phyloP scores from a whole-genome alignment of 1,139 yeast species.

The Geotrichum phurueaensis region DNA sequence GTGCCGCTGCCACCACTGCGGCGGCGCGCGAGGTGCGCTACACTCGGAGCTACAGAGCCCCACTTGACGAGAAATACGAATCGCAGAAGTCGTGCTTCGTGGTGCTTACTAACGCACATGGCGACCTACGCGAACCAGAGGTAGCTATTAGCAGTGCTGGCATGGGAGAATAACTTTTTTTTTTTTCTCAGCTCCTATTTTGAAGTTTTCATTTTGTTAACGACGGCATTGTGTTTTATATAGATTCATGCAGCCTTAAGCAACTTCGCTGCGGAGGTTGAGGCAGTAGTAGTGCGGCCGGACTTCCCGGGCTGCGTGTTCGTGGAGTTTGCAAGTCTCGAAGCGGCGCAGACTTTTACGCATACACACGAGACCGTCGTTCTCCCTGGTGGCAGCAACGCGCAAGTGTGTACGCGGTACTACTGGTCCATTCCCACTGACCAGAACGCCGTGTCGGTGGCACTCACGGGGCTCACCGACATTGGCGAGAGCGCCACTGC shows the following conservation, averaged over 20 bases:
- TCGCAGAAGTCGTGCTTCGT: not conserved
- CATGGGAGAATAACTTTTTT: not conserved
- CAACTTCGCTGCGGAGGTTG: not conserved
- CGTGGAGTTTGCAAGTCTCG: not conserved
- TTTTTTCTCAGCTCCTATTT: not conserved
- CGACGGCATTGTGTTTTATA: not conserved
- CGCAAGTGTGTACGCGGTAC: not conserved
- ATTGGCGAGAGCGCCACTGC: conserved; percentile 15
- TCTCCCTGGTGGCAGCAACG: not conserved
- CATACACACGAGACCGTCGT: not conserved
- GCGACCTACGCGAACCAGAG: not conserved
- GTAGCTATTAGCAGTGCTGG: not conserved
- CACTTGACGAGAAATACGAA: not conserved
- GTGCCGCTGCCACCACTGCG: not conserved
- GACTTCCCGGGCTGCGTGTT: conserved; percentile 9
- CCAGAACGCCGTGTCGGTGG: conserved; percentile 1
- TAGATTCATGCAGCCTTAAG: not conserved
- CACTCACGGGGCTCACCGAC: conserved; percentile 7
- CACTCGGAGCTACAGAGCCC: not conserved
- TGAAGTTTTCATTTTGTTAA: not conserved
- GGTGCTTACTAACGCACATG: not conserved
- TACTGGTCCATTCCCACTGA: conserved; percentile 1
- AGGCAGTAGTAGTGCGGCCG: not conserved
- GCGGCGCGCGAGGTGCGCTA: not conserved
- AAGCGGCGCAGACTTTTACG: conserved; percentile 6